Evolutionary conservation across 805 yeast genomes (phyloP).

Genomic region (Lachancea quebecensis): DNA sequence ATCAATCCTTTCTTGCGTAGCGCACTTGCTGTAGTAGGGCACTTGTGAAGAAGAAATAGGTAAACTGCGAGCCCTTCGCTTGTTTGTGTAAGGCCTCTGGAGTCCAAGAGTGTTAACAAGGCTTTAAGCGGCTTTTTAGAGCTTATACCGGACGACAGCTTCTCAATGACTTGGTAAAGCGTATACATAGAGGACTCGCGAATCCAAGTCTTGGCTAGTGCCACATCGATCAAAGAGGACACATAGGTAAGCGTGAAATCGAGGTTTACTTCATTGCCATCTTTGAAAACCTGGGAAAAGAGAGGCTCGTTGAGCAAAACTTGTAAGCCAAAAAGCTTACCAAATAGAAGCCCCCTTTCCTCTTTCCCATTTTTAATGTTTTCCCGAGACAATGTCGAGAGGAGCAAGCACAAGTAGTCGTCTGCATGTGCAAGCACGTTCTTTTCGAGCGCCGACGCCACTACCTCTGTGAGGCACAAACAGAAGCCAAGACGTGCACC

Average conservation of each 20-base stretch:
- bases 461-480: conserved; percentile 71
- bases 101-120: conserved; percentile 41
- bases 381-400: conserved; percentile 32
- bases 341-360: conserved; percentile 73
- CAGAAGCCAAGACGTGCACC: conserved; percentile 85
- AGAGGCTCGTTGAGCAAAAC: conserved; percentile 54
- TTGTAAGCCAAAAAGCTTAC: conserved; percentile 79
- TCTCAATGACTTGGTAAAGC: conserved; percentile 46
- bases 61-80: conserved; percentile 77
- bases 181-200: conserved; percentile 76
- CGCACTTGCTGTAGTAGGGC: not conserved
- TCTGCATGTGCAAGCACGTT: conserved; percentile 14
- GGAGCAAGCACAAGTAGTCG: conserved; percentile 18
- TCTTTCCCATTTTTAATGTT: conserved; percentile 65
- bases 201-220: conserved; percentile 71
- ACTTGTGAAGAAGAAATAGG: conserved; percentile 29
- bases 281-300: conserved; percentile 19
- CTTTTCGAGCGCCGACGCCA: conserved; percentile 32
- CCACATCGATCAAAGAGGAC: conserved; percentile 46
- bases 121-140: conserved; percentile 15
- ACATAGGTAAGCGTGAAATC: conserved; percentile 37
- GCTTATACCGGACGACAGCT: conserved; percentile 19
- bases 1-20: not conserved
- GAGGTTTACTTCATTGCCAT: conserved; percentile 11
- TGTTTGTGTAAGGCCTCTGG: conserved; percentile 51